These are phyloP conservation scores for Stemphylium lycopersici DNA, from an alignment of 2,329 filamentous ascomycete species.

Conservation along the genomic window DNA sequence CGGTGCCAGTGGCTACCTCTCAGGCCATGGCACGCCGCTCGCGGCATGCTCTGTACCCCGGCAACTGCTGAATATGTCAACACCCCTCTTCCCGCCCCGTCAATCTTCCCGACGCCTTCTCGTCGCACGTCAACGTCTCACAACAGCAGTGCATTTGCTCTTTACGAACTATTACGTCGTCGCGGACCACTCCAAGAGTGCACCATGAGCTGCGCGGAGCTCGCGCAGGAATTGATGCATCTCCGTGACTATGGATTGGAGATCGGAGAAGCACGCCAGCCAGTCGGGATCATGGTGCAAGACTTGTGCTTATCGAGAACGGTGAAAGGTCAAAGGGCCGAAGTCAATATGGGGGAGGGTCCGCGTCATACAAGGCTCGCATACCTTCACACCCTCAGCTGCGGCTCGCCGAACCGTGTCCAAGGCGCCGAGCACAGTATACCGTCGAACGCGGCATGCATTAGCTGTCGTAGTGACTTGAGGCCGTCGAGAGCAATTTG, in stretches of 20 bases:
- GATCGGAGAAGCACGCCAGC: constrained; percentile 56
- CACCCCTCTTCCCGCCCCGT: neutral
- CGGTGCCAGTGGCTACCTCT: neutral
- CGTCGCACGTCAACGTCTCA: neutral
- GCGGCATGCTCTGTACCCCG: neutral
- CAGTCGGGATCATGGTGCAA: constrained; percentile 59
- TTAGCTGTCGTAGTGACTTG: neutral
- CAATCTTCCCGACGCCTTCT: neutral
- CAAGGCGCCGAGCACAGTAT: neutral
- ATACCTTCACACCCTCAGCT: constrained; percentile 62
- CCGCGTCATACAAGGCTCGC: constrained; percentile 58
- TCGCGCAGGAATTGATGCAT: neutral
- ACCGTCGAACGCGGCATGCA: neutral
- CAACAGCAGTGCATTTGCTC: neutral
- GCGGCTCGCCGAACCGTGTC: constrained; percentile 39
- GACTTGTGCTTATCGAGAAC: constrained; percentile 59
- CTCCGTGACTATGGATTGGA: constrained; percentile 33
- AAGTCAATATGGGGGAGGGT: constrained; percentile 61
- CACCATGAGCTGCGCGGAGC: neutral
- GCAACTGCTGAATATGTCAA: neutral
- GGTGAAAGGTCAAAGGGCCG: constrained; percentile 54
- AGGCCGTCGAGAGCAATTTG: neutral
- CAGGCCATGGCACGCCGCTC: neutral
- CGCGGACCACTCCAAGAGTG: neutral
- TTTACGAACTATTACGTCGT: neutral